Base-by-base conservation (phyloP, 1,284 basidiomycete genomes). In the Phellopilus nigrolimitatus region DNA sequence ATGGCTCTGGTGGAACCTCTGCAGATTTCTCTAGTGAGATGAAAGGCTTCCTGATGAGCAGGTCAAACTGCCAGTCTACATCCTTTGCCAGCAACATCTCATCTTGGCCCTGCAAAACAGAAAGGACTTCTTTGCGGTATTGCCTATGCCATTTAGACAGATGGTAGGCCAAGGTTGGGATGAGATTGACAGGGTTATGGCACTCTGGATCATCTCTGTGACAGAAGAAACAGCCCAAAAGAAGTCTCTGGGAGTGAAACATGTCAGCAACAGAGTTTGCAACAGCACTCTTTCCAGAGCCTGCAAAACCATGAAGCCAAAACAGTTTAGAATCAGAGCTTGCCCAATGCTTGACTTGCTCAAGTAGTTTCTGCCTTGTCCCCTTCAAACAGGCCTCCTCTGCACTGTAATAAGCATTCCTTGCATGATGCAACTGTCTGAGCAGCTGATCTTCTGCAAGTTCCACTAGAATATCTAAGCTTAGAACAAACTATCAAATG, bases 231-330 rank as follows among this genome's bases (percentile, higher is more conserved):
- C 37, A 42, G 2, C 58, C 59, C 8, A 66, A 66, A 5, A 69
- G 64, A 40, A 60, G 59, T 8, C 59, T 58, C 2, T 61, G 52
- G 0, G 66, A 53, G 15, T 62, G 55, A 33, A 62, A 62, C 22
- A 63, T 50, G 37, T 65, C 57, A 40, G 64, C 64, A 3, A 66
- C 51, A 1, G 67, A 65, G 0, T 59, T 66, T 4, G 66, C 51
- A 15, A 67, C 59, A 0, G 68, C 59, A 27, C 64, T 67, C 56
- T 67, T 67, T 6, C 68, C 66, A 10, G 62, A 47, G 9, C 67
- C 67, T 0, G 66, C 64, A 31, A 62, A 59, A 3, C 63, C 68
- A 21, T 65, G 56, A n/a, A 67, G 38, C 67, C 66, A 68, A 19
- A 66, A 66, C 6, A 69, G 42, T 13, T 57, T 66, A 12, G 47